These are phyloP conservation scores for Rhodotorula graminis DNA, from an alignment of 768 basidiomycete genomes.

Conservation along the genomic window DNA sequence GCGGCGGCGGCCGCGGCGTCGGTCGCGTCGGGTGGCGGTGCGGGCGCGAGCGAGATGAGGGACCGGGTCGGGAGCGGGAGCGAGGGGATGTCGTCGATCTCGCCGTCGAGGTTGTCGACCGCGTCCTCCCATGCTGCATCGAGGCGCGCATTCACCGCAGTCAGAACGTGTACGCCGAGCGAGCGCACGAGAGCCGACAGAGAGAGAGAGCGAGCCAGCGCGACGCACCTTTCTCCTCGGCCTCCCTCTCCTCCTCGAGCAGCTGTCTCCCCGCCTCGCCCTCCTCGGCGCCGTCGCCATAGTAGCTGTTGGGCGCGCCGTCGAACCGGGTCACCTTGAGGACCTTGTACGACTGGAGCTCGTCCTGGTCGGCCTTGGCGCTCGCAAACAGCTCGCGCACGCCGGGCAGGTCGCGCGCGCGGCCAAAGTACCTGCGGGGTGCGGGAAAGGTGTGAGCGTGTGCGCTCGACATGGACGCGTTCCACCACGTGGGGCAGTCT, in stretches of 20 bases:
- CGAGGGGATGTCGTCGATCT: slow-evolving; percentile 22
- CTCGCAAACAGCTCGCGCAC: slow-evolving; percentile 90
- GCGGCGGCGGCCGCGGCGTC: neutral
- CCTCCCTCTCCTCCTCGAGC: slow-evolving; percentile 63
- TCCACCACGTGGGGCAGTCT: too few relatives aligned
- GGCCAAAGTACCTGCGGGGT: slow-evolving; percentile 79
- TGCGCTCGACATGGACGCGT: too few relatives aligned
- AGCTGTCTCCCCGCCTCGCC: slow-evolving; percentile 54
- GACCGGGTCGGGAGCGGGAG: slow-evolving; percentile 22
- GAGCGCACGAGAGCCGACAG: neutral
- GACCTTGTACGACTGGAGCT: slow-evolving; percentile 47
- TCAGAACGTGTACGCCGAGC: neutral
- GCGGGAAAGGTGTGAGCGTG: neutral
- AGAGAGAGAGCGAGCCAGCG: too few relatives aligned
- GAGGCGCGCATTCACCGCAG: too few relatives aligned
- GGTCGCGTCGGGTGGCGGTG: neutral
- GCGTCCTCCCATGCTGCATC: slow-evolving; percentile 43
- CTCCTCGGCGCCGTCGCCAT: slow-evolving; percentile 81
- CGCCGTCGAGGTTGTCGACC: slow-evolving; percentile 35
- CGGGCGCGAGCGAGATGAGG: slow-evolving; percentile 17
- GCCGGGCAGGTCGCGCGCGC: slow-evolving; percentile 91
- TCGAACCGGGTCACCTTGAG: slow-evolving; percentile 89
- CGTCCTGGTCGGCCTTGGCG: slow-evolving; percentile 65
- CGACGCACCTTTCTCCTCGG: slow-evolving; percentile 66
- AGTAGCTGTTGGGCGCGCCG: slow-evolving; percentile 81